phyloP scores from a whole-genome alignment of 2,329 filamentous ascomycete genomes.

The Metarhizium robertsii region DNA sequence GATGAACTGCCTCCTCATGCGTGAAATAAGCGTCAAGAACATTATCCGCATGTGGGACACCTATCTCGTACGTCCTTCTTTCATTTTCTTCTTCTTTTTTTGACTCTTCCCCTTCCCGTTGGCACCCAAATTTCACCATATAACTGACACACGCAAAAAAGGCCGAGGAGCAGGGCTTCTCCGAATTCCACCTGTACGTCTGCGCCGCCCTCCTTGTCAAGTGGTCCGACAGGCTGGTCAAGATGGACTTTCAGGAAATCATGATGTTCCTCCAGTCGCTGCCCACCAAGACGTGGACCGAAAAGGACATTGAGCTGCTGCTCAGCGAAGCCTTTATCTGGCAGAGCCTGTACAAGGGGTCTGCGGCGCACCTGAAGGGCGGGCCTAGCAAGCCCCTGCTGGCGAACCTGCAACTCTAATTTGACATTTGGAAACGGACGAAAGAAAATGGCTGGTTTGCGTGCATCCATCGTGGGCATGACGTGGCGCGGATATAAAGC shows the following conservation, averaged over 20 bases:
- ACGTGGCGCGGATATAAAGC: background rate
- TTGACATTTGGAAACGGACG: no score
- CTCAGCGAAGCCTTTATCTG: constrained; percentile 97
- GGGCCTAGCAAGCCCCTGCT: constrained; percentile 27
- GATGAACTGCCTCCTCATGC: constrained; percentile 99
- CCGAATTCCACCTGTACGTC: constrained; percentile 95
- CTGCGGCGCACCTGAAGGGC: constrained; percentile 73
- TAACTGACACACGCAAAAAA: constrained; percentile 25
- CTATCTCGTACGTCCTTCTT: constrained; percentile 63
- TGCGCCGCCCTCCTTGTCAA: constrained; percentile 97
- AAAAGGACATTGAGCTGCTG: constrained; percentile 94
- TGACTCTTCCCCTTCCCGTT: background rate
- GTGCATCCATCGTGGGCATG: no score
- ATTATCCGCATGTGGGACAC: constrained; percentile 99
- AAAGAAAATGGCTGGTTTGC: no score
- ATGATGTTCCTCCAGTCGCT: constrained; percentile 99
- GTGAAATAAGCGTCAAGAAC: constrained; percentile 92
- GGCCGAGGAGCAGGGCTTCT: constrained; percentile 98
- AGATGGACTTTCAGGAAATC: constrained; percentile 97
- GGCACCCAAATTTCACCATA: background rate
- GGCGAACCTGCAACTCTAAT: constrained; percentile 27
- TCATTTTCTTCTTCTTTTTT: background rate
- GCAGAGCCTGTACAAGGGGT: constrained; percentile 95
- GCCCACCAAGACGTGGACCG: constrained; percentile 88
- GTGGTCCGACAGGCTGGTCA: constrained; percentile 89